Percentiles rank a stretch among this genome's conserved stretches.
These are phyloP conservation scores for Mycena belliarum DNA, from an alignment of 768 basidiomycete species.

Conservation along the genomic window DNA sequence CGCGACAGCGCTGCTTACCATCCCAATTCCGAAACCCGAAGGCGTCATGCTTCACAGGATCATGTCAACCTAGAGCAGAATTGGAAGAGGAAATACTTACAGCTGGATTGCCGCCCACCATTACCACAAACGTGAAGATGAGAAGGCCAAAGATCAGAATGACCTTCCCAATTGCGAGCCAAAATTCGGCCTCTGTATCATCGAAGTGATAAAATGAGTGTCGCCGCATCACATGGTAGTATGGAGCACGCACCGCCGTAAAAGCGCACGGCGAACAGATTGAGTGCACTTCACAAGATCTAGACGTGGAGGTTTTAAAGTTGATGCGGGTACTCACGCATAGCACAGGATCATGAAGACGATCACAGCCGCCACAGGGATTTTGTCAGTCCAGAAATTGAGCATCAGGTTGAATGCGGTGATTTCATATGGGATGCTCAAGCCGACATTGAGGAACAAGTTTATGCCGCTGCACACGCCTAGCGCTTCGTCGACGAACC, in stretches of 20 bases:
- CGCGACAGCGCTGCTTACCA: slow-evolving; percentile 14
- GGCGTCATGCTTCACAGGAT: slow-evolving; percentile 49
- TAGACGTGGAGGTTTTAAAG: too few species aligned
- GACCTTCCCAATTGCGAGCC: slow-evolving; percentile 54
- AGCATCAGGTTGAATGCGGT: slow-evolving; percentile 55
- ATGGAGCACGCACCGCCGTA: too few species aligned
- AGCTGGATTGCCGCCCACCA: slow-evolving; percentile 33
- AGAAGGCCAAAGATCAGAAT: slow-evolving; percentile 47
- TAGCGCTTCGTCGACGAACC: slow-evolving; percentile 57
- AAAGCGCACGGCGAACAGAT: slow-evolving; percentile 44
- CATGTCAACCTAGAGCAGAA: too few species aligned
- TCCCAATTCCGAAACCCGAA: slow-evolving; percentile 58
- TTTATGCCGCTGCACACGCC: slow-evolving; percentile 58
- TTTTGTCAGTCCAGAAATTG: slow-evolving; percentile 54
- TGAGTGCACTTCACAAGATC: slow-evolving; percentile 46
- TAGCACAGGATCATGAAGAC: slow-evolving; percentile 42
- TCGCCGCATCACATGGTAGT: too few species aligned
- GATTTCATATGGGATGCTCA: slow-evolving; percentile 49
- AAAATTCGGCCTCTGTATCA: slow-evolving; percentile 53
- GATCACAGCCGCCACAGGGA: slow-evolving; percentile 46
- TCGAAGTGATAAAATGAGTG: background rate
- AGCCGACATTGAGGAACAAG: slow-evolving; percentile 52
- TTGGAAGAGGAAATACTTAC: slow-evolving; percentile 6
- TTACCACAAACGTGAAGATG: slow-evolving; percentile 55
- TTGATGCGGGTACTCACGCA: slow-evolving; percentile 12